Evolutionary conservation across 495 filamentous ascomycete species (phyloP).

Genomic region (Copromyces sp.): DNA sequence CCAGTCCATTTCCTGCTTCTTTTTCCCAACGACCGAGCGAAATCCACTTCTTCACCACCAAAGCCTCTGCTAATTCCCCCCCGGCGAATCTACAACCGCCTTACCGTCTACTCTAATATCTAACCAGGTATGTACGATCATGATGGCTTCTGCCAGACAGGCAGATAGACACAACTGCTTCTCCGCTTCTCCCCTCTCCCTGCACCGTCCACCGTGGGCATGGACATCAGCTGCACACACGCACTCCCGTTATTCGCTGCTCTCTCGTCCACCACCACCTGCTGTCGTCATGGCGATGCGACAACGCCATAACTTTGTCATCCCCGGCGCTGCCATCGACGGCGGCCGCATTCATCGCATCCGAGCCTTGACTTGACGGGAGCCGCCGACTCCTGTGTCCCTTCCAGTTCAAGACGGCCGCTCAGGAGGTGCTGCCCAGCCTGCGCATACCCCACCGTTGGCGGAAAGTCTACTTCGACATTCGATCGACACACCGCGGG

Average conservation of each 20-base stretch:
- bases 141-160: neutral
- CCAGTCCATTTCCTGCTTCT: slow-evolving; percentile 14
- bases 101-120: slow-evolving; percentile 5
- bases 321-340: slow-evolving; percentile 5
- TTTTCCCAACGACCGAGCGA: slow-evolving; percentile 18
- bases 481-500: neutral
- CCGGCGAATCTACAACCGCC: neutral
- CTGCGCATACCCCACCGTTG: slow-evolving; percentile 23
- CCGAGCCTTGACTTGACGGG: neutral
- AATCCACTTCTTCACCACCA: slow-evolving; percentile 12
- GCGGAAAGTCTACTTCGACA: slow-evolving; percentile 17
- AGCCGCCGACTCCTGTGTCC: neutral
- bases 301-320: slow-evolving; percentile 10
- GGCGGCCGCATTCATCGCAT: slow-evolving; percentile 1
- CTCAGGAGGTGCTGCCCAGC: slow-evolving; percentile 8
- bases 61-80: slow-evolving; percentile 4
- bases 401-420: slow-evolving; percentile 1
- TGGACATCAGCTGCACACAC: neutral
- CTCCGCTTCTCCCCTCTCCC: slow-evolving; percentile 10
- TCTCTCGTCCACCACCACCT: slow-evolving; percentile 6
- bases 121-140: slow-evolving; percentile 16
- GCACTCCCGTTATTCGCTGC: neutral
- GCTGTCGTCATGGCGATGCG: slow-evolving; percentile 29
- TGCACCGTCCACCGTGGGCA: slow-evolving; percentile 1
- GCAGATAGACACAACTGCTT: neutral